These are phyloP conservation scores for Tulasnella calospora DNA, from an alignment of 768 basidiomycete species.

Conservation along the genomic window DNA sequence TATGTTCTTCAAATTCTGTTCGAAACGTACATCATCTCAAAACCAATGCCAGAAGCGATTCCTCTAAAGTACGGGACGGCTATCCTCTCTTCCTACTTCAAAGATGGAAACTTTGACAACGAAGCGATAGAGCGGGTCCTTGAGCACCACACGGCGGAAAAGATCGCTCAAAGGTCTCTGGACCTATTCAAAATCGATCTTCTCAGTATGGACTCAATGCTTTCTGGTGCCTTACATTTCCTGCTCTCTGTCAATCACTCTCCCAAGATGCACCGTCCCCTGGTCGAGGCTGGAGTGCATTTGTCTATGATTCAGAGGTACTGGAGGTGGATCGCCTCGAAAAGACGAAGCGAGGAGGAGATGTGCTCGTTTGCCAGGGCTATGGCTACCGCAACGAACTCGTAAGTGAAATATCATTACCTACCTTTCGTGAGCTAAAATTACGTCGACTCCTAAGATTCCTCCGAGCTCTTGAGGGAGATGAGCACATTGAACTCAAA, in stretches of 20 bases:
- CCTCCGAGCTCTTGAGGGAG: not conserved
- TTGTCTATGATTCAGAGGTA: not conserved
- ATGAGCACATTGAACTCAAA: not conserved
- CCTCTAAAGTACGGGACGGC: not conserved
- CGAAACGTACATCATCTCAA: not conserved
- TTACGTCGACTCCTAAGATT: not conserved
- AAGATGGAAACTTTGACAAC: not conserved
- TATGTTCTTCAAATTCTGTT: not conserved
- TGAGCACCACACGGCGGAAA: not conserved
- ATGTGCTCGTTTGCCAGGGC: not conserved
- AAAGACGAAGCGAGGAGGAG: not conserved
- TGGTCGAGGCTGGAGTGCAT: not conserved
- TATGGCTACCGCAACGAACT: not conserved
- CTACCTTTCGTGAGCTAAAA: not conserved
- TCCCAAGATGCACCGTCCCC: not conserved
- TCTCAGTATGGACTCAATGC: not conserved
- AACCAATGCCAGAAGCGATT: not conserved
- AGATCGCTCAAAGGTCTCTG: not conserved
- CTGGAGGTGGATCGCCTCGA: not conserved
- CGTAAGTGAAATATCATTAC: not conserved
- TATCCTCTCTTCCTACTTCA: not conserved
- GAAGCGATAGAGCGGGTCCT: not conserved
- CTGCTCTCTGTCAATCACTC: not conserved
- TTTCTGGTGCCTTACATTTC: not conserved
- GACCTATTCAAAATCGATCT: not conserved